Evolutionary conservation across 78 protist genomes (phyloP).

Genomic region (Dictyostelium intermedium): DNA sequence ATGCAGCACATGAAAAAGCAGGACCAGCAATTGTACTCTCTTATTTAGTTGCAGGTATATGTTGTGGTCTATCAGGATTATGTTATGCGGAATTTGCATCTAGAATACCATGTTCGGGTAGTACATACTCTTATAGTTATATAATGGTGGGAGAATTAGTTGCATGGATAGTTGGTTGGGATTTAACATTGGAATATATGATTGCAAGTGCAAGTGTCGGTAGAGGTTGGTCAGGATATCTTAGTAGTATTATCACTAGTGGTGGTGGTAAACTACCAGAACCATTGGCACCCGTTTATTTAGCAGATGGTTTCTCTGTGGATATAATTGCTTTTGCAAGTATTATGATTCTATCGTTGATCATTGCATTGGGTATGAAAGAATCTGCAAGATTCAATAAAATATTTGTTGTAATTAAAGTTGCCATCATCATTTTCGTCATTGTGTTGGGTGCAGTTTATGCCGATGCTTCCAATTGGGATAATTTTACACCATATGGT

Average conservation of each 20-base stretch:
- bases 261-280: constrained; percentile 55
- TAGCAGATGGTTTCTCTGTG: constrained; percentile 34
- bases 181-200: constrained; percentile 78
- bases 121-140: constrained; percentile 68
- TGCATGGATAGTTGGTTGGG: constrained; percentile 80
- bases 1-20: constrained; percentile 79
- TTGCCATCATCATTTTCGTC: constrained; percentile 61
- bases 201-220: constrained; percentile 82
- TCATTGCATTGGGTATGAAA: constrained; percentile 79
- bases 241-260: constrained; percentile 11
- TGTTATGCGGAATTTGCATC: constrained; percentile 85
- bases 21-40: constrained; percentile 82
- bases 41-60: constrained; percentile 53
- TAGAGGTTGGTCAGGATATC: constrained; percentile 78
- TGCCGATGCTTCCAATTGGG: constrained; percentile 67
- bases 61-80: constrained; percentile 67
- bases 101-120: constrained; percentile 71
- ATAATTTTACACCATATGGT: constrained; percentile 75
- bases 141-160: constrained; percentile 73
- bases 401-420: constrained; percentile 54
- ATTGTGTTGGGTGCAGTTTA: constrained; percentile 56
- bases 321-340: constrained; percentile 49
- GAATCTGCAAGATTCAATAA: constrained; percentile 71
- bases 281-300: constrained; percentile 23
- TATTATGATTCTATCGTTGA: constrained; percentile 22